phyloP scores from a whole-genome alignment of 495 filamentous ascomycete species.

The Neurospora intermedia region DNA sequence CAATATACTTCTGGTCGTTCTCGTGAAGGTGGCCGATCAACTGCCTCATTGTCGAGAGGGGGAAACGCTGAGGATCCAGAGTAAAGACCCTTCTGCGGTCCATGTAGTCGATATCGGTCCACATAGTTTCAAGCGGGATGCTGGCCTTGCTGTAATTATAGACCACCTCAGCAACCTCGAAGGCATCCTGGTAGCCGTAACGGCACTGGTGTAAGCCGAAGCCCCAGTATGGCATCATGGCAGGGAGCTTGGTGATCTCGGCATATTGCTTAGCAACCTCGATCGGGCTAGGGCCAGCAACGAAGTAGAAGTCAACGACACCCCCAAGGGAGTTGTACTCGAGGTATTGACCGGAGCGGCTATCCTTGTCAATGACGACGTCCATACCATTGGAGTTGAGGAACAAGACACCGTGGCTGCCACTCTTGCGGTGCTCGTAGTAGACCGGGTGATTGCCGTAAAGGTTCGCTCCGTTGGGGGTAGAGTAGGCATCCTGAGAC shows the following conservation, averaged over 20 bases:
- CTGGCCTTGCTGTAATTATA: slow-evolving; percentile 64
- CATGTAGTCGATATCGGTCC: slow-evolving; percentile 86
- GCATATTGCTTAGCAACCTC: slow-evolving; percentile 67
- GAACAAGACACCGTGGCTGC: slow-evolving; percentile 75
- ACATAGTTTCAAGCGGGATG: slow-evolving; percentile 82
- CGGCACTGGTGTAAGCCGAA: slow-evolving; percentile 79
- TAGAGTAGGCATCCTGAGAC: slow-evolving; percentile 61
- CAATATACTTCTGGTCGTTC: slow-evolving; percentile 66
- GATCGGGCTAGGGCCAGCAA: slow-evolving; percentile 60
- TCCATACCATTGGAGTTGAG: slow-evolving; percentile 84
- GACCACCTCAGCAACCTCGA: slow-evolving; percentile 67
- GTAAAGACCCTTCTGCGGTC: slow-evolving; percentile 57
- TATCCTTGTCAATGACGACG: slow-evolving; percentile 62
- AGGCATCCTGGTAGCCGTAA: slow-evolving; percentile 71
- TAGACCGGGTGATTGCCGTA: slow-evolving; percentile 83
- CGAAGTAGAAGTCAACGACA: slow-evolving; percentile 75
- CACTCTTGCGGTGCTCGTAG: slow-evolving; percentile 59
- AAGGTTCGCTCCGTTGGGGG: slow-evolving; percentile 47
- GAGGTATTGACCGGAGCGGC: slow-evolving; percentile 55
- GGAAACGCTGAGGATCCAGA: slow-evolving; percentile 62
- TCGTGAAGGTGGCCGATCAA: slow-evolving; percentile 61
- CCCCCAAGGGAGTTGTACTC: slow-evolving; percentile 81
- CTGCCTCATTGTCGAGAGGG: slow-evolving; percentile 54
- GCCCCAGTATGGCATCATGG: slow-evolving; percentile 80
- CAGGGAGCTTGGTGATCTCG: slow-evolving; percentile 54